Percentiles rank a stretch among this genome's conserved stretches.
Conservation (phyloP, 345 rosid genomes). For the Rhodomyrtus tomentosa region DNA sequence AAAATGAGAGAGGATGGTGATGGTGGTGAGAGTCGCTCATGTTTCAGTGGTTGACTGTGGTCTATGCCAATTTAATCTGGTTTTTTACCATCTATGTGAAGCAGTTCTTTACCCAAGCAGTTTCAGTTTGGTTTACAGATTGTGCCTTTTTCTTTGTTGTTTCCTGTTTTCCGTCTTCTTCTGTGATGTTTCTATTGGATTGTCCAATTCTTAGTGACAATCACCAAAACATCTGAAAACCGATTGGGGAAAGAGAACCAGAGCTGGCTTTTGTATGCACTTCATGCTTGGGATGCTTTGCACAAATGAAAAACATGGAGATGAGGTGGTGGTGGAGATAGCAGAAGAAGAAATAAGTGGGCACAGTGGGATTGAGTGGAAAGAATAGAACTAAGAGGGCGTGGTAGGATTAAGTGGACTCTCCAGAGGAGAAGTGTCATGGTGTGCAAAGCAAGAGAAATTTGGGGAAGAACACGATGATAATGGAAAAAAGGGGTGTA, state of each 20-base stretch:
- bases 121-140: background rate
- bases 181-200: background rate
- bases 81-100: background rate
- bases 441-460: background rate
- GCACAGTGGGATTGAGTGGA: background rate
- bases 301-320: background rate
- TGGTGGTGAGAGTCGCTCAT: background rate
- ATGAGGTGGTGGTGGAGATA: background rate
- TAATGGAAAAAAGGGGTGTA: background rate
- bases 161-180: background rate
- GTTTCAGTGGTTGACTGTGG: background rate
- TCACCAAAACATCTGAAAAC: background rate
- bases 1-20: background rate
- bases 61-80: background rate
- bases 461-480: background rate
- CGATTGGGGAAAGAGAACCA: background rate
- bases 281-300: background rate
- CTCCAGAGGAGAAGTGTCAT: background rate
- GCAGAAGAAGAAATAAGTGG: background rate
- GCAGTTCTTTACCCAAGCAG: background rate
- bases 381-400: background rate
- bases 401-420: background rate
- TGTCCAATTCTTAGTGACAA: background rate
- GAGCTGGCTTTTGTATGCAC: background rate
- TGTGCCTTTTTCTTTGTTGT: background rate